Conservation (phyloP, 2,329 filamentous ascomycete species). For the Stylonectria norvegica region DNA sequence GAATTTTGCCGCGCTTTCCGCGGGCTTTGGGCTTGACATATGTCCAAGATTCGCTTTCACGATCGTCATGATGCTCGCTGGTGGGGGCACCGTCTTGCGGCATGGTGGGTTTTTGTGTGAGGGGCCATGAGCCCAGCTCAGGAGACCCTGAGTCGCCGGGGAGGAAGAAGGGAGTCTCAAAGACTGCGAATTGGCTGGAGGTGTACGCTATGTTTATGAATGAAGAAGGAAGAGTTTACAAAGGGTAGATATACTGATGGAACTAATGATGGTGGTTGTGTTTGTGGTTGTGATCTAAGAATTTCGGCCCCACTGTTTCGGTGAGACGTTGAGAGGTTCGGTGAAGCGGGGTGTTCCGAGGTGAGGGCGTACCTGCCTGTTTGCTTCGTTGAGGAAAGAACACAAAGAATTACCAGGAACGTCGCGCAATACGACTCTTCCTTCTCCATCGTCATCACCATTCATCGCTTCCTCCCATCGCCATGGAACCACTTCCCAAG, state of each 20-base stretch:
- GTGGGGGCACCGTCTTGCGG: neutral
- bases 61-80: neutral
- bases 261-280: neutral
- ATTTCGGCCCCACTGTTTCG: slow-evolving; percentile 18
- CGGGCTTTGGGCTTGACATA: neutral
- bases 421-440: too few species aligned
- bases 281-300: slow-evolving; percentile 8
- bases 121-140: neutral
- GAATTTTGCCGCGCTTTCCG: neutral
- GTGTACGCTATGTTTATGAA: too few species aligned
- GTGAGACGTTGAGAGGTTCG: slow-evolving; percentile 12
- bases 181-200: too few species aligned
- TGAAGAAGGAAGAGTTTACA: too few species aligned
- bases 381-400: slow-evolving; percentile 1
- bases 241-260: too few species aligned
- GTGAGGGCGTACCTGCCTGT: neutral
- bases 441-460: too few species aligned
- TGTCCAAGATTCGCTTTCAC: neutral
- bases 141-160: neutral
- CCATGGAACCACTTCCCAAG: too few species aligned
- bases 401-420: neutral
- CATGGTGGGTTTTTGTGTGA: neutral
- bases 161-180: neutral
- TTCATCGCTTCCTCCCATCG: too few species aligned
- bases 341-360: neutral